Evolutionary conservation across 1,139 yeast genomes (phyloP).

Genomic region (Suhomyces kunorum): DNA sequence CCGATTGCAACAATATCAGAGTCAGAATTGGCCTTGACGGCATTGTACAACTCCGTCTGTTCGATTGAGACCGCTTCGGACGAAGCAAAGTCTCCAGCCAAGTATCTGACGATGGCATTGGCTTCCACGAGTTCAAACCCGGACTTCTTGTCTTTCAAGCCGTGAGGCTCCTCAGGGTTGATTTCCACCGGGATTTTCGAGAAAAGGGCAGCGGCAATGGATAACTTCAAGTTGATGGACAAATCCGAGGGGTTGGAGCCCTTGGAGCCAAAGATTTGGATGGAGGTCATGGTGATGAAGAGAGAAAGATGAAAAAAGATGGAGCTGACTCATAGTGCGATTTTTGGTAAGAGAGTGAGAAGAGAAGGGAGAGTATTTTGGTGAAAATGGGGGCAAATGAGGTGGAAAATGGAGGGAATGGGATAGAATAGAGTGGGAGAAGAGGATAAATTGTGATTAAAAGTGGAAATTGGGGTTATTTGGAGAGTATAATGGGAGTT

Average conservation of each 20-base stretch:
- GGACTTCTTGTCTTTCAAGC: constrained; percentile 36
- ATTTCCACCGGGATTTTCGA: constrained; percentile 28
- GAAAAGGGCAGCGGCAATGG: constrained; percentile 51
- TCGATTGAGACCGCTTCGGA: constrained; percentile 27
- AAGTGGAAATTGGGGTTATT: neutral
- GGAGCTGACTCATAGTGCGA: constrained; percentile 4
- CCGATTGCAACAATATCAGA: constrained; percentile 4
- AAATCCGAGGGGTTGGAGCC: constrained; percentile 34
- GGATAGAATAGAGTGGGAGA: neutral
- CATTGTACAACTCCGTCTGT: constrained; percentile 28
- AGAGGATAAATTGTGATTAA: neutral
- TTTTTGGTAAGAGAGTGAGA: neutral
- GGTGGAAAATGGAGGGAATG: neutral
- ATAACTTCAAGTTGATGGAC: constrained; percentile 59
- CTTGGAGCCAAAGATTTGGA: constrained; percentile 17
- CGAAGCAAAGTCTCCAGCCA: constrained; percentile 49
- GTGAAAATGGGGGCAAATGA: neutral
- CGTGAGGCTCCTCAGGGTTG: constrained; percentile 37
- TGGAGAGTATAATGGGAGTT: neutral
- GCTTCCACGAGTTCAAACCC: constrained; percentile 66
- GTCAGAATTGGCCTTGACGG: constrained; percentile 12
- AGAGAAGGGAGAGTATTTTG: neutral
- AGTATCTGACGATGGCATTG: constrained; percentile 78
- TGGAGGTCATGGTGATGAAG: constrained; percentile 2
- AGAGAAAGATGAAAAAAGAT: neutral